These are phyloP conservation scores for Discostella stelligeroides DNA, from an alignment of 108 stramenopile species.

Conservation along the genomic window DNA sequence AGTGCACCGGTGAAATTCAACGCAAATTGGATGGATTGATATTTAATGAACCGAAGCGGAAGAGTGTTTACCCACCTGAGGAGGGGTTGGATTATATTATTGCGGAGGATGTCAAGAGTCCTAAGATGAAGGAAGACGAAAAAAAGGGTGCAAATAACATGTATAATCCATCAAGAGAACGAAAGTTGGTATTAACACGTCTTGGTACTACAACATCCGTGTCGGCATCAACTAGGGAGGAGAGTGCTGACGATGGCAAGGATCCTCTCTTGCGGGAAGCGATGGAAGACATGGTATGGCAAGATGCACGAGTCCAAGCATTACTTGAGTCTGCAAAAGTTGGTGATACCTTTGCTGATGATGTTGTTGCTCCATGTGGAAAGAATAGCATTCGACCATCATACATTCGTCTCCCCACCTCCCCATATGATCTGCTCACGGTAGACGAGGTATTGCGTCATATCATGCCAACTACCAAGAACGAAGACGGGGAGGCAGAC, in stretches of 20 bases:
- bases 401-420: constrained; percentile 23
- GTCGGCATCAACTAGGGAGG: neutral
- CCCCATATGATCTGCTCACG: constrained; percentile 38
- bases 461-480: constrained; percentile 54
- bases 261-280: constrained; percentile 3
- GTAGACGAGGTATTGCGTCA: constrained; percentile 77
- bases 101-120: constrained; percentile 12
- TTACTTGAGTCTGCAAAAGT: constrained; percentile 24
- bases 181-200: constrained; percentile 58
- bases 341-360: neutral
- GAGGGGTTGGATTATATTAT: constrained; percentile 36
- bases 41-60: constrained; percentile 63
- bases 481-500: neutral
- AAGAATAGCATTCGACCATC: constrained; percentile 24
- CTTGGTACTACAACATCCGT: constrained; percentile 6
- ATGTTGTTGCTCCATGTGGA: constrained; percentile 16
- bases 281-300: constrained; percentile 35
- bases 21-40: constrained; percentile 54
- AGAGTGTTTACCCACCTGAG: constrained; percentile 54
- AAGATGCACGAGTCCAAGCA: constrained; percentile 28
- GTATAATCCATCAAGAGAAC: constrained; percentile 34
- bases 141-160: no score
- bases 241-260: constrained; percentile 8
- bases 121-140: no score
- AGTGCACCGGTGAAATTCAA: constrained; percentile 59